These are phyloP conservation scores for Sonneratia caseolaris DNA, from an alignment of 345 rosid species.

Conservation along the genomic window DNA sequence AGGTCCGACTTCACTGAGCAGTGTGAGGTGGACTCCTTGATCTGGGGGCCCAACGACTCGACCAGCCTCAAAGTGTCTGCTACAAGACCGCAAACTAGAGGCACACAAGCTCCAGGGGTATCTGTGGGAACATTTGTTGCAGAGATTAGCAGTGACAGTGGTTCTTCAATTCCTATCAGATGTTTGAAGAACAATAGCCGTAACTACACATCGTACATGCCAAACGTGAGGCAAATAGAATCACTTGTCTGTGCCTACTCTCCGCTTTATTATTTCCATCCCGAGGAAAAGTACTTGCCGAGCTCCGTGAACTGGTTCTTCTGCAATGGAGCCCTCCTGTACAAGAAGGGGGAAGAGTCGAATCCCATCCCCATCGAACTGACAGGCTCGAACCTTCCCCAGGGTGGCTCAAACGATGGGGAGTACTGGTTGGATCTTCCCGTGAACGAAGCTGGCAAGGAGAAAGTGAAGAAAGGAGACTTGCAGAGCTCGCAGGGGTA, in stretches of 20 bases:
- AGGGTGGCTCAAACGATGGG: constrained; percentile 63
- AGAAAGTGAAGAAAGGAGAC: constrained; percentile 63
- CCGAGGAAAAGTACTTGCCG: constrained; percentile 62
- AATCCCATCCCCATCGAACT: constrained; percentile 37
- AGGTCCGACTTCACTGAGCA: constrained; percentile 57
- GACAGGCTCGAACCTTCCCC: constrained; percentile 79
- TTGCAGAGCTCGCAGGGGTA: constrained; percentile 36
- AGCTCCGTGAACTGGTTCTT: constrained; percentile 74
- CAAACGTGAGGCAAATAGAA: constrained; percentile 39
- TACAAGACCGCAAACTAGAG: constrained; percentile 38
- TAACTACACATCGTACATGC: constrained; percentile 39
- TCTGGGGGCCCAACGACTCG: constrained; percentile 41
- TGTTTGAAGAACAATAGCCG: constrained; percentile 52
- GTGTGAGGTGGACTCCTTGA: constrained; percentile 33
- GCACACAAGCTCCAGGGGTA: constrained; percentile 42
- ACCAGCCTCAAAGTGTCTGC: constrained; percentile 30
- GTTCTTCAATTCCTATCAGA: constrained; percentile 18
- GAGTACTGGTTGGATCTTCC: constrained; percentile 81
- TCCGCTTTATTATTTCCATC: constrained; percentile 61
- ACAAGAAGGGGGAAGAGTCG: constrained; percentile 56
- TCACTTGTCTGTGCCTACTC: constrained; percentile 42
- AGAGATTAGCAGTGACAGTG: constrained; percentile 10
- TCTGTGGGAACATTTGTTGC: constrained; percentile 52
- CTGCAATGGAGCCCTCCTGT: constrained; percentile 58
- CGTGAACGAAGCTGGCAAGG: constrained; percentile 26